phyloP scores from a whole-genome alignment of 257 asterid species.

The Penstemon eatonii region DNA sequence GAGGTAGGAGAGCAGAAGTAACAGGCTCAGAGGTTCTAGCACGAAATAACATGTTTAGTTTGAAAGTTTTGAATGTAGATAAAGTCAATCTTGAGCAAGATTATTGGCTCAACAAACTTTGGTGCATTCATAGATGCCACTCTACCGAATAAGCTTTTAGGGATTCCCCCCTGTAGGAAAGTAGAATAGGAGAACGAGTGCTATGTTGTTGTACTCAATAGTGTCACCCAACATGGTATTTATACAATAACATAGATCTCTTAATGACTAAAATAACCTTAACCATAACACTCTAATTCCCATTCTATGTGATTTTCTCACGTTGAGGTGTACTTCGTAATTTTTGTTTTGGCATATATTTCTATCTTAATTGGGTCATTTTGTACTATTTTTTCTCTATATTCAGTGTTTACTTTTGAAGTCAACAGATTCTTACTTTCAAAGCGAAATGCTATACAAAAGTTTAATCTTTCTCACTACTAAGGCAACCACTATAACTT shows the following conservation, averaged over 20 bases:
- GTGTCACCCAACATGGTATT: too few relatives aligned
- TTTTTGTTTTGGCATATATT: conserved; percentile 2
- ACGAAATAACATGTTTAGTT: not conserved
- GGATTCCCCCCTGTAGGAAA: too few relatives aligned
- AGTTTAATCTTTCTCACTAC: not conserved
- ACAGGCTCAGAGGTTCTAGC: conserved; percentile 1
- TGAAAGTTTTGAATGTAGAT: not conserved
- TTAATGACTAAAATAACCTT: too few relatives aligned
- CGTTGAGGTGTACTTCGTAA: not conserved
- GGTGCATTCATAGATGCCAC: conserved; percentile 5
- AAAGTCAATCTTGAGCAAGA: not conserved
- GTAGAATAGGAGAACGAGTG: too few relatives aligned
- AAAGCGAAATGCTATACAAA: not conserved
- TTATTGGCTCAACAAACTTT: not conserved
- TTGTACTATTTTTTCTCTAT: not conserved
- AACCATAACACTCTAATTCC: too few relatives aligned
- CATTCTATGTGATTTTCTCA: not conserved
- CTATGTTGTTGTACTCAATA: too few relatives aligned
- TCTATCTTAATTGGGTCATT: not conserved
- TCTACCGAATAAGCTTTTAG: not conserved
- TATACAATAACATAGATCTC: too few relatives aligned
- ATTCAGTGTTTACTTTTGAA: not conserved
- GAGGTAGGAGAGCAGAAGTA: not conserved
- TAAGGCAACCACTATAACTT: too few relatives aligned
- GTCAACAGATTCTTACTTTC: not conserved